Evolutionary conservation across 177 flowering plant genomes (phyloP).

Genomic region (Vitis hybrid): DNA sequence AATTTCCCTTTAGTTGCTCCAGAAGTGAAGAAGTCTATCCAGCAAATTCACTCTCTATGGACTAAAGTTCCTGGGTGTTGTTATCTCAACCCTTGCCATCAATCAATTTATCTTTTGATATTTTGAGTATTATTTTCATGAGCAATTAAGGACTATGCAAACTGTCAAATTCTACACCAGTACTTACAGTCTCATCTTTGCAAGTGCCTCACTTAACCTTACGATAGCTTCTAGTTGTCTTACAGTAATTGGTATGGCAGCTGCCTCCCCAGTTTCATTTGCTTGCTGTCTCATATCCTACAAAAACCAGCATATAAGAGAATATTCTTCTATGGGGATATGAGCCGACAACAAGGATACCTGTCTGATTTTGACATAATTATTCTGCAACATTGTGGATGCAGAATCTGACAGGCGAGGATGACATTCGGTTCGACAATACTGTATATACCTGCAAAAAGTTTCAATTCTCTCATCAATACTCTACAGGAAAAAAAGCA

Average conservation of each 20-base stretch:
- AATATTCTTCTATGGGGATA: no score
- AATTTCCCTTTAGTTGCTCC: no score
- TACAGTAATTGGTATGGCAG: conserved; percentile 95
- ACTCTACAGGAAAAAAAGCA: conserved; percentile 2
- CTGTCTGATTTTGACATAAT: conserved; percentile 93
- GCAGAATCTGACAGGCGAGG: conserved; percentile 96
- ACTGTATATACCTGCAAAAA: conserved; percentile 76
- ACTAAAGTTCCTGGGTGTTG: no score
- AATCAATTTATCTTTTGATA: no score
- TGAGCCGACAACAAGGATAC: conserved; percentile 32
- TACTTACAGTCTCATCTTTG: conserved; percentile 97
- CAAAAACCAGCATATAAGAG: conserved; percentile 11
- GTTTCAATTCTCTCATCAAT: not conserved
- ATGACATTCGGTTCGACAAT: conserved; percentile 70
- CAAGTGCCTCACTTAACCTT: conserved; percentile 93
- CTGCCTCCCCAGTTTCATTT: conserved; percentile 89
- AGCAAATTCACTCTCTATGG: no score
- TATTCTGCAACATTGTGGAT: conserved; percentile 64
- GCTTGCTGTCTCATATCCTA: conserved; percentile 96
- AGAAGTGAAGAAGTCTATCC: no score
- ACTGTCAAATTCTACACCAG: not conserved
- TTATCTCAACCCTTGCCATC: no score
- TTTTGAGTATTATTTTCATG: no score
- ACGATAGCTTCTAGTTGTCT: conserved; percentile 97
- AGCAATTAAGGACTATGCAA: not conserved